Conservation (phyloP, 208 protist species). For the Leishmania major region DNA sequence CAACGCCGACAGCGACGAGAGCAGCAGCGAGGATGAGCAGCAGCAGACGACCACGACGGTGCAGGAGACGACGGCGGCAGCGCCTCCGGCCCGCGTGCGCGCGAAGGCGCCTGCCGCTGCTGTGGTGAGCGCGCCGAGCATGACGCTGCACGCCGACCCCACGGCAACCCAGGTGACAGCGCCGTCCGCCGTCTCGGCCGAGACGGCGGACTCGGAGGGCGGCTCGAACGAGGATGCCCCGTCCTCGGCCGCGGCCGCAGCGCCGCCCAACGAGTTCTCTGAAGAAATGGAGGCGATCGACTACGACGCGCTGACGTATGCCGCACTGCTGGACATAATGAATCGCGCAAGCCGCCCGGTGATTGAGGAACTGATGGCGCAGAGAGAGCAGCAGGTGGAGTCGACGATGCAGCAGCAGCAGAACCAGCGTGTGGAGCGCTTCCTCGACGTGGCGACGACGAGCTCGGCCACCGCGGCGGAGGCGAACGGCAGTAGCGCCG, state of each 20-base stretch:
- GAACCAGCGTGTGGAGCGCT: slow-evolving; percentile 51
- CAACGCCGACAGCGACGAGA: slow-evolving; percentile 33
- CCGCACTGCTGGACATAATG: slow-evolving; percentile 52
- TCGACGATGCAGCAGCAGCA: slow-evolving; percentile 35
- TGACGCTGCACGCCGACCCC: slow-evolving; percentile 1
- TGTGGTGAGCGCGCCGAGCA: not conserved
- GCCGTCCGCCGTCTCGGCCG: not conserved
- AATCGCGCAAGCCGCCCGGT: slow-evolving; percentile 36
- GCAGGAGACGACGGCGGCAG: not conserved
- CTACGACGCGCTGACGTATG: slow-evolving; percentile 70
- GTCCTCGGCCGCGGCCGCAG: not conserved
- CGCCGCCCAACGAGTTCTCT: slow-evolving; percentile 9
- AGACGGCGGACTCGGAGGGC: not conserved
- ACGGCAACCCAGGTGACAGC: not conserved
- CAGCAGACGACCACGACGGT: not conserved
- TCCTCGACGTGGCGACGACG: slow-evolving; percentile 43
- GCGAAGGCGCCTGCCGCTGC: slow-evolving; percentile 14
- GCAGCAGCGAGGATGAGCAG: slow-evolving; percentile 30
- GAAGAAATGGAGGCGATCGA: slow-evolving; percentile 51
- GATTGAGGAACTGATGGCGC: slow-evolving; percentile 62
- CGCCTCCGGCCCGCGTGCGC: slow-evolving; percentile 7
- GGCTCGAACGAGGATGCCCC: slow-evolving; percentile 6
- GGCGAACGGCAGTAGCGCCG: slow-evolving; percentile 16
- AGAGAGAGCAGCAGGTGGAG: slow-evolving; percentile 46
- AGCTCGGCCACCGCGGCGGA: slow-evolving; percentile 5